Conservation (phyloP, 352 stramenopile genomes). For the Globisporangium acanthophoron region DNA sequence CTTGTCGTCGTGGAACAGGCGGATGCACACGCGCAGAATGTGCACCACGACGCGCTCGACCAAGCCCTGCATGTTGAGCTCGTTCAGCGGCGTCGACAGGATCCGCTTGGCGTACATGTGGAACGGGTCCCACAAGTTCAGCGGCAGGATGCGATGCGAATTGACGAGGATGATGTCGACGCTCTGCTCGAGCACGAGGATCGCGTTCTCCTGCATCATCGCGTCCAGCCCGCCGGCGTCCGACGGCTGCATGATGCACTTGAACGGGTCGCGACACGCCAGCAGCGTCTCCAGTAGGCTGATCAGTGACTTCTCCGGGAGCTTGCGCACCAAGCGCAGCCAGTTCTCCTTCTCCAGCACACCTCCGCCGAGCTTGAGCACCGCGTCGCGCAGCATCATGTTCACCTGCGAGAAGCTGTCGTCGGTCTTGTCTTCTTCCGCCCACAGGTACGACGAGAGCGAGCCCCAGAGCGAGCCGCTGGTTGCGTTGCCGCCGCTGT, state of each 20-base stretch:
- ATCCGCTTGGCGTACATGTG: constrained; percentile 76
- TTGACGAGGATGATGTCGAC: constrained; percentile 86
- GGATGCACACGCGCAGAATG: constrained; percentile 81
- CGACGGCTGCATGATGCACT: constrained; percentile 60
- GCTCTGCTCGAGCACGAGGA: constrained; percentile 80
- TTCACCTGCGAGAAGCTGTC: constrained; percentile 79
- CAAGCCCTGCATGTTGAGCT: constrained; percentile 71
- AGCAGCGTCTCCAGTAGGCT: constrained; percentile 73
- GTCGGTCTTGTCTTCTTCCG: constrained; percentile 76
- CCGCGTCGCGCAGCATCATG: constrained; percentile 68
- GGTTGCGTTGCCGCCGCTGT: constrained; percentile 18
- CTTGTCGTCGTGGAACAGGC: constrained; percentile 81
- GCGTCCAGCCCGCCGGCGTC: constrained; percentile 39
- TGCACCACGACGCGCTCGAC: constrained; percentile 84
- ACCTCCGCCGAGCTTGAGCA: constrained; percentile 61
- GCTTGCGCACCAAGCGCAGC: constrained; percentile 74
- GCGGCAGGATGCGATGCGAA: constrained; percentile 60
- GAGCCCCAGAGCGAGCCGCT: constrained; percentile 78
- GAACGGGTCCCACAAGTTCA: constrained; percentile 78
- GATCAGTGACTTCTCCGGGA: constrained; percentile 55
- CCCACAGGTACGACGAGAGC: constrained; percentile 79
- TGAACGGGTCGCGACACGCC: constrained; percentile 69
- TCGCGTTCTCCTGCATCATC: constrained; percentile 88
- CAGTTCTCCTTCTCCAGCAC: constrained; percentile 85
- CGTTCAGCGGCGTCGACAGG: constrained; percentile 61